Evolutionary conservation across 2,329 filamentous ascomycete genomes (phyloP).

Genomic region (Ascochyta koolunga): DNA sequence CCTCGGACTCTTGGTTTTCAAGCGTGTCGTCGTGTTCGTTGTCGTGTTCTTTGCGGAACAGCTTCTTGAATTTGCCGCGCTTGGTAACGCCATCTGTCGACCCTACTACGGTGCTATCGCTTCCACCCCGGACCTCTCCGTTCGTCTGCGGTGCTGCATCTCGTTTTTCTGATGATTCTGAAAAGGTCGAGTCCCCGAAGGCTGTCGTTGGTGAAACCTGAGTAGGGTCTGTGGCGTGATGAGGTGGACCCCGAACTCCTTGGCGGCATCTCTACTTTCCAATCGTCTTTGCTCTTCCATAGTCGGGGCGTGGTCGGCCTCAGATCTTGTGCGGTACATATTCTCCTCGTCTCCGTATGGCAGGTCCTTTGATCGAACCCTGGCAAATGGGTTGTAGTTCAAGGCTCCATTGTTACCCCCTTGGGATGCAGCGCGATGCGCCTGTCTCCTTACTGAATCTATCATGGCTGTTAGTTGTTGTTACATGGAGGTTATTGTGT

Average conservation of each 20-base stretch:
- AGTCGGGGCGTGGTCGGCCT: slow-evolving; percentile 26
- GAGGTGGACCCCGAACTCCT: slow-evolving; percentile 38
- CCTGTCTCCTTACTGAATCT: slow-evolving; percentile 46
- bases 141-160: slow-evolving; percentile 16
- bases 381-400: slow-evolving; percentile 46
- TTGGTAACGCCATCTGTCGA: slow-evolving; percentile 26
- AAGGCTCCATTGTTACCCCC: slow-evolving; percentile 26
- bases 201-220: slow-evolving; percentile 28
- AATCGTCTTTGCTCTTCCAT: slow-evolving; percentile 35
- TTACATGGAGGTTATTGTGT: slow-evolving; percentile 1
- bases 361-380: slow-evolving; percentile 32
- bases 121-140: slow-evolving; percentile 26
- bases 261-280: slow-evolving; percentile 32
- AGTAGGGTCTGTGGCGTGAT: slow-evolving; percentile 39
- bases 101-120: slow-evolving; percentile 30
- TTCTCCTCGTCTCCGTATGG: slow-evolving; percentile 39
- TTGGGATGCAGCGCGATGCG: slow-evolving; percentile 44
- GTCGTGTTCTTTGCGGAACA: slow-evolving; percentile 36
- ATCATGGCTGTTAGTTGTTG: slow-evolving; percentile 20
- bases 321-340: slow-evolving; percentile 32
- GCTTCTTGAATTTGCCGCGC: slow-evolving; percentile 41
- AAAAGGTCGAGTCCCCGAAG: slow-evolving; percentile 13
- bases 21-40: slow-evolving; percentile 23
- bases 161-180: slow-evolving; percentile 15
- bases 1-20: slow-evolving; percentile 28